Base-by-base conservation (phyloP, 2,329 filamentous ascomycete species). In the Monilinia laxa region DNA sequence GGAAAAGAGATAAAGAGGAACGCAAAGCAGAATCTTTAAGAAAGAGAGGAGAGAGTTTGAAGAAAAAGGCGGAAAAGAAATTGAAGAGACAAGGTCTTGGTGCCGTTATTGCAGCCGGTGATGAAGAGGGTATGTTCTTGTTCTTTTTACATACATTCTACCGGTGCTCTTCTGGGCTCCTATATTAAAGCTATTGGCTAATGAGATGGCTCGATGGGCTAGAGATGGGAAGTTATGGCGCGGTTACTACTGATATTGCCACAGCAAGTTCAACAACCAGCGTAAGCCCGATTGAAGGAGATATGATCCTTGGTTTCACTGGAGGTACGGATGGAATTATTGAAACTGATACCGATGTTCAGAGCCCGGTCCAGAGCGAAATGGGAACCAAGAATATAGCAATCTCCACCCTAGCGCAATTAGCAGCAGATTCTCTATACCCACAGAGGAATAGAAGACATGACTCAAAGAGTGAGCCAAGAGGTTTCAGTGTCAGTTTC, bases 1-100 rank as follows among this genome's bases (percentile, higher is more conserved):
- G 71, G 63, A 71, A 69, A 47, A 35, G 59, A 20, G 68, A 72
- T 31, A 72, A 71, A 31, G 70, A 69, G 20, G 68, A 71, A 47
- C 68, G 69, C 20, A 74, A 70, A 60, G 64, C 63, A 54, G 72
- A 72, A 23, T 54, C 67, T 10, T 35, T 49, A 20, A 60, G 57
- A 38, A 60, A 49, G 42, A 60, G 25, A 35, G 57, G 35, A 35
- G 57, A 23, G 9, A 60, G 28, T 49, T 9, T 49, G 3, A 60
- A 31, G 31, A 49, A 11, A 20, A 60, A 49, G 3, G 42, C 57
- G 7, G 57, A 60, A 11, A 49, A 38, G 20, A 49, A 23, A 35
- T 60, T 49, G 42, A 60, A 60, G 20, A 60, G 42, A 60, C 12
- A 49, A 14, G 28, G 57, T 18, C 14, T 49, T 23, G 42, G 42